These are phyloP conservation scores for Amanita molliuscula DNA, from an alignment of 768 basidiomycete genomes.

Conservation along the genomic window DNA sequence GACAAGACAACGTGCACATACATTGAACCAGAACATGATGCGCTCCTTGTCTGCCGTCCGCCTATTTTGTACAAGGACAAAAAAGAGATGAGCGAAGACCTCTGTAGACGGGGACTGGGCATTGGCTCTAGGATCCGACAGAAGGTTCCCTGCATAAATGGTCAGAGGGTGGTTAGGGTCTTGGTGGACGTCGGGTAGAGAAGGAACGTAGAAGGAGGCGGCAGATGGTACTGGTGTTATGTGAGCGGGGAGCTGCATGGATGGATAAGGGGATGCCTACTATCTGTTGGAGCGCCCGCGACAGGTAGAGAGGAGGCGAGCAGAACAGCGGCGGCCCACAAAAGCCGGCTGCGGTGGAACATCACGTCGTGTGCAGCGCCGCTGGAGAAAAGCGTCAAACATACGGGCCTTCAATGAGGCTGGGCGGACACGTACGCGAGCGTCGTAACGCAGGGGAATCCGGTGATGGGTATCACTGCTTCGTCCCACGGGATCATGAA, in stretches of 20 bases:
- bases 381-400: too few species aligned
- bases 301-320: not conserved
- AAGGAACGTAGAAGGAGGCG: constrained; percentile 74
- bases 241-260: not conserved
- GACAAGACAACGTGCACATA: constrained; percentile 23
- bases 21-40: constrained; percentile 96
- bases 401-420: too few species aligned
- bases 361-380: not conserved
- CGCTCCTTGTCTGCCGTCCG: constrained; percentile 84
- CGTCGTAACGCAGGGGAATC: not conserved
- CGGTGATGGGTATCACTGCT: not conserved
- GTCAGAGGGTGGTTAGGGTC: constrained; percentile 61
- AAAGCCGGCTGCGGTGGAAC: not conserved
- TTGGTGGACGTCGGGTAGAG: constrained; percentile 68
- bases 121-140: constrained; percentile 60
- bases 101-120: constrained; percentile 37
- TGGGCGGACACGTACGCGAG: not conserved
- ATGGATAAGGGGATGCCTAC: constrained; percentile 19
- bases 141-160: constrained; percentile 77
- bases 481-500: constrained; percentile 32
- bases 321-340: not conserved
- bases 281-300: constrained; percentile 15
- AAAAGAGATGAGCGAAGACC: constrained; percentile 74
- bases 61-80: constrained; percentile 82
- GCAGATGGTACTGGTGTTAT: constrained; percentile 59